Base-by-base conservation (phyloP, 1,284 basidiomycete species). In the Ganoderma meredithae region DNA sequence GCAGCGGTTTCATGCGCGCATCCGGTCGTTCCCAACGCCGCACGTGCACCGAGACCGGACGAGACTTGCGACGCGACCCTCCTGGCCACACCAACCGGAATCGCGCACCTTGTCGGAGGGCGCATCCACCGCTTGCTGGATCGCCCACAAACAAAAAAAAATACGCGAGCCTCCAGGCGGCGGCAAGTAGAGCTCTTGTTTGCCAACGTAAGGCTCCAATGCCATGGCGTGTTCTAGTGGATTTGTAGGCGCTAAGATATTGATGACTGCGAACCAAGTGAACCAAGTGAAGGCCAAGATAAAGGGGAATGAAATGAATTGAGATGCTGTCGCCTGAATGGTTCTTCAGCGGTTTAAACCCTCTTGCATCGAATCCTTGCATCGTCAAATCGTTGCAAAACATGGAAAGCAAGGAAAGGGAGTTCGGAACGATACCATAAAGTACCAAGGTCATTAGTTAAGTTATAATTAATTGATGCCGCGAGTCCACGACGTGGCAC, bases 221-320 rank as follows among this genome's bases (percentile, higher is more conserved):
- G 27, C 27, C 27, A 39, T 19, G 17, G 33, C 55, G 27, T 7
- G 31, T 49, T 6, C 27, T 39, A 53, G 39, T 60, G 58, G 52
- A 52, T 65, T 58, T 44, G 44, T 58, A 44, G n/a, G 43, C 56
- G 63, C 63, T 64, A 59, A 49, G 55, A 64, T 22, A 60, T 60
- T 58, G 59, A 61, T 65, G 64, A 49, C 59, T 58, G 33, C 15
- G 39, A 56, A 22, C 55, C 3, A n/a, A 58, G 55, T 22, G 13
- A 22, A 7, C 33, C 0, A n/a, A 58, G 55, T 39, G 13, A 58
- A 31, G 31, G 2, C 19, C 33, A 58, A 58, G 55, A 58, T 58
- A 58, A 58, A 19, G 33, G 27, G 13, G 6, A 17, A 19, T 31
- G 15, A 31, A 17, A 19, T 31, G 15, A 31, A 53, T 53, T 53